A percentile compares a stretch with the other conserved stretches of the same genome.
phyloP scores from a whole-genome alignment of 2,329 filamentous ascomycete genomes.

The Pyrenochaeta sp. region DNA sequence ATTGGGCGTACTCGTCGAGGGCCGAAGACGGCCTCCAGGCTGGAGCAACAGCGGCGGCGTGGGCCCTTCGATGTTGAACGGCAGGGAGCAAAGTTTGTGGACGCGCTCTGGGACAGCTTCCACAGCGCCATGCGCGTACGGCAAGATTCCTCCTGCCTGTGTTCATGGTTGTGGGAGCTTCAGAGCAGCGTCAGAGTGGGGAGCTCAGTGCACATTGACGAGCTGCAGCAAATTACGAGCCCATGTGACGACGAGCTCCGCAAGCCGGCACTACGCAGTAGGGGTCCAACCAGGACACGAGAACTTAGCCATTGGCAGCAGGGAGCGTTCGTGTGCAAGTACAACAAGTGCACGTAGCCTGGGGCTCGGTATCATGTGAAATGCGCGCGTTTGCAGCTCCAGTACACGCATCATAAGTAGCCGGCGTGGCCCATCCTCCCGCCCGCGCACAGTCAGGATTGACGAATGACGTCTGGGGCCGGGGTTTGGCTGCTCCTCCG shows the following conservation, averaged over 20 bases:
- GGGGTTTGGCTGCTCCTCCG: conserved; percentile 1
- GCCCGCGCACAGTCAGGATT: conserved; percentile 1
- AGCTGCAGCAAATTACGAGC: conserved; percentile 12
- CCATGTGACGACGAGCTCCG: conserved; percentile 14
- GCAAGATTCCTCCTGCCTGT: conserved; percentile 12
- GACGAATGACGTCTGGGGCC: conserved; percentile 24
- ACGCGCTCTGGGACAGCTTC: not conserved
- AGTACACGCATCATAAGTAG: not conserved
- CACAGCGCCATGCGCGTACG: conserved; percentile 10
- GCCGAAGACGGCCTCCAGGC: conserved; percentile 67
- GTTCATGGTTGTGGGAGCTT: conserved; percentile 32
- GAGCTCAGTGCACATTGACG: conserved; percentile 12
- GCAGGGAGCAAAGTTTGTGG: conserved; percentile 18
- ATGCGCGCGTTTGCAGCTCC: not conserved
- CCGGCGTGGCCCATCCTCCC: not conserved
- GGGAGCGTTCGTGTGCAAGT: not conserved
- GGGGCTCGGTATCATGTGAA: not conserved
- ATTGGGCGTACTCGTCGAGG: conserved; percentile 64
- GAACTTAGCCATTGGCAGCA: conserved; percentile 1
- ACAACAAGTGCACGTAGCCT: not conserved
- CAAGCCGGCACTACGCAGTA: not conserved
- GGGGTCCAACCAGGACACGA: conserved; percentile 8
- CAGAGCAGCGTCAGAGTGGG: conserved; percentile 17
- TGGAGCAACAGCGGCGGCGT: conserved; percentile 53
- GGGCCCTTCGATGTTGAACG: conserved; percentile 19